These are phyloP conservation scores for Starmerella lactis-condensi DNA, from an alignment of 805 yeast species.

Conservation along the genomic window DNA sequence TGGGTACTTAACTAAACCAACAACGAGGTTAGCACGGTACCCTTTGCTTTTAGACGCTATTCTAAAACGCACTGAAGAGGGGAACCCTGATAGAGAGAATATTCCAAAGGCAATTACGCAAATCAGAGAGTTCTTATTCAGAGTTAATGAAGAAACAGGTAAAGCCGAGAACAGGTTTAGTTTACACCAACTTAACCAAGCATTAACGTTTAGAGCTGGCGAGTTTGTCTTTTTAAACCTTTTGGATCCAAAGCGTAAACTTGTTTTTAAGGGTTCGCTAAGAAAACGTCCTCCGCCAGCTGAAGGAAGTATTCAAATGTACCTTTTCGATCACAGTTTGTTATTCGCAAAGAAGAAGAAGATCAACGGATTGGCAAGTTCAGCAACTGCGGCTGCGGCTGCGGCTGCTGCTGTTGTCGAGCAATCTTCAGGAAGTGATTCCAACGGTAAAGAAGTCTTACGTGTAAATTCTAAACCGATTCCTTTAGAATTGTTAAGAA, in stretches of 20 bases:
- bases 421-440: conserved; percentile 11
- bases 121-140: conserved; percentile 52
- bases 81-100: conserved; percentile 50
- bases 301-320: conserved; percentile 67
- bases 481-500: conserved; percentile 56
- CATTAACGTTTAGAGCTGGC: conserved; percentile 60
- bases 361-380: conserved; percentile 37
- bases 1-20: conserved; percentile 85
- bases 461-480: conserved; percentile 82
- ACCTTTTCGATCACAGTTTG: conserved; percentile 72
- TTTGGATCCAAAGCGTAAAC: conserved; percentile 60
- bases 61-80: conserved; percentile 62
- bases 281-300: conserved; percentile 46
- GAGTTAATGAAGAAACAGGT: conserved; percentile 77
- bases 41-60: conserved; percentile 70
- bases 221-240: conserved; percentile 75
- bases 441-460: conserved; percentile 48
- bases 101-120: conserved; percentile 56
- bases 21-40: conserved; percentile 88
- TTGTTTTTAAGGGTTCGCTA: conserved; percentile 60
- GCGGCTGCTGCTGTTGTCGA: conserved; percentile 15
- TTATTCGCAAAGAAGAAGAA: conserved; percentile 70
- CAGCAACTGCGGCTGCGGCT: conserved; percentile 14
- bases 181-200: conserved; percentile 68
- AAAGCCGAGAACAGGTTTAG: conserved; percentile 85